These are phyloP conservation scores for Leucocoprinus sp. DNA, from an alignment of 768 basidiomycete genomes.

Conservation along the genomic window DNA sequence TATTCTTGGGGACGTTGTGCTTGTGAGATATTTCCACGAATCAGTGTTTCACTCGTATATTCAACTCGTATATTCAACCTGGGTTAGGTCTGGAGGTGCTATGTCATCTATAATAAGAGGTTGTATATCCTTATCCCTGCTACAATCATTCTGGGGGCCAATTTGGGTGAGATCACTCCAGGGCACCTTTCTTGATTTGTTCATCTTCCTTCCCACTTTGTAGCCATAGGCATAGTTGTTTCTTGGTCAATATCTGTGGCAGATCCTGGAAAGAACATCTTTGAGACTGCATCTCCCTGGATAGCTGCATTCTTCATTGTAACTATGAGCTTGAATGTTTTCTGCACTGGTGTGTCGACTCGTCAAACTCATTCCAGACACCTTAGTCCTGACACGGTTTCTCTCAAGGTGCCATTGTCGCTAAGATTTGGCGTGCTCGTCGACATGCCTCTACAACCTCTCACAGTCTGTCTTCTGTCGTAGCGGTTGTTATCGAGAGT, in stretches of 20 bases:
- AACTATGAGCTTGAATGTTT: conserved; percentile 5
- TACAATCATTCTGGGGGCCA: neutral
- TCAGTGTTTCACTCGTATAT: neutral
- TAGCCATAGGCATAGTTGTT: conserved; percentile 4
- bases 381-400: neutral
- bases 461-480: neutral
- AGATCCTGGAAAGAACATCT: neutral
- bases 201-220: neutral
- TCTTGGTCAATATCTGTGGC: conserved; percentile 1
- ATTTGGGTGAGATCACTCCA: neutral
- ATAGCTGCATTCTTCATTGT: conserved; percentile 4
- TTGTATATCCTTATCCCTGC: neutral
- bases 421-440: neutral
- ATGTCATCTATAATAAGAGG: neutral
- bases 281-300: neutral
- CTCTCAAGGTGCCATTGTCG: conserved; percentile 1
- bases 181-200: neutral
- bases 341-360: conserved; percentile 1
- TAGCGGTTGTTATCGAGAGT: conserved; percentile 5
- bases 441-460: neutral
- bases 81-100: conserved; percentile 5
- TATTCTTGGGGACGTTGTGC: conserved; percentile 2
- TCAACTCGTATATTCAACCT: neutral
- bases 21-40: neutral
- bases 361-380: too few species aligned